Evolutionary conservation across 495 filamentous ascomycete species (phyloP).

Genomic region (Sordaria brevicollis): DNA sequence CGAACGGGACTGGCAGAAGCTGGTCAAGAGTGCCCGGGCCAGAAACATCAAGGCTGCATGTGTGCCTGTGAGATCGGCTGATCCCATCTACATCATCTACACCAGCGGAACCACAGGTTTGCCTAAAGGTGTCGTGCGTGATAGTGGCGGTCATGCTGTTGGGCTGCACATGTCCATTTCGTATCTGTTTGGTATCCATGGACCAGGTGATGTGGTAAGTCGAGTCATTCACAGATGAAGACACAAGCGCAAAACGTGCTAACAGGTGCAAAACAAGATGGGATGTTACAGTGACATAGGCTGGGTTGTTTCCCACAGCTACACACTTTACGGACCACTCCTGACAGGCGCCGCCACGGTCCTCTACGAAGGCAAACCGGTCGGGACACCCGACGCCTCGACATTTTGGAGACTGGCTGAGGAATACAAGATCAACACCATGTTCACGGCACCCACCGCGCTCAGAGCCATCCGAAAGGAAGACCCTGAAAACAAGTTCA

Average conservation of each 20-base stretch:
- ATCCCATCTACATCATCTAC: conserved; percentile 85
- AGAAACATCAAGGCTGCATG: conserved; percentile 55
- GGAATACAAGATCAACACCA: conserved; percentile 70
- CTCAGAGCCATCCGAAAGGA: conserved; percentile 79
- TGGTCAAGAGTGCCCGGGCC: conserved; percentile 56
- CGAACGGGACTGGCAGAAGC: conserved; percentile 68
- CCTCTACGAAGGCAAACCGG: conserved; percentile 84
- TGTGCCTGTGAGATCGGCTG: conserved; percentile 66
- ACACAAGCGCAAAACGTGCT: not conserved
- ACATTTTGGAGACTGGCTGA: conserved; percentile 82
- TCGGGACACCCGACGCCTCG: conserved; percentile 79
- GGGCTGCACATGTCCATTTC: conserved; percentile 69
- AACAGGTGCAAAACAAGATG: conserved; percentile 6
- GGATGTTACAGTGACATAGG: conserved; percentile 56
- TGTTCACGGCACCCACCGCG: conserved; percentile 82
- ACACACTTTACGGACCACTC: conserved; percentile 69
- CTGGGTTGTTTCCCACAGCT: conserved; percentile 79
- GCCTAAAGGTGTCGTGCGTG: conserved; percentile 79
- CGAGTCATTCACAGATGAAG: not conserved
- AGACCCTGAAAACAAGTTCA: conserved; percentile 60
- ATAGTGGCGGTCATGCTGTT: conserved; percentile 81
- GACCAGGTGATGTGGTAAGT: conserved; percentile 60
- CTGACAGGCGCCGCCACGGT: conserved; percentile 78
- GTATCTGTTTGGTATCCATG: conserved; percentile 69
- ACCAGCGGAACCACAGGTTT: conserved; percentile 75